A percentile compares a stretch with the other conserved stretches of the same genome.
Evolutionary conservation across 257 asterid species (phyloP).

Genomic region (Linderniella brevidens): DNA sequence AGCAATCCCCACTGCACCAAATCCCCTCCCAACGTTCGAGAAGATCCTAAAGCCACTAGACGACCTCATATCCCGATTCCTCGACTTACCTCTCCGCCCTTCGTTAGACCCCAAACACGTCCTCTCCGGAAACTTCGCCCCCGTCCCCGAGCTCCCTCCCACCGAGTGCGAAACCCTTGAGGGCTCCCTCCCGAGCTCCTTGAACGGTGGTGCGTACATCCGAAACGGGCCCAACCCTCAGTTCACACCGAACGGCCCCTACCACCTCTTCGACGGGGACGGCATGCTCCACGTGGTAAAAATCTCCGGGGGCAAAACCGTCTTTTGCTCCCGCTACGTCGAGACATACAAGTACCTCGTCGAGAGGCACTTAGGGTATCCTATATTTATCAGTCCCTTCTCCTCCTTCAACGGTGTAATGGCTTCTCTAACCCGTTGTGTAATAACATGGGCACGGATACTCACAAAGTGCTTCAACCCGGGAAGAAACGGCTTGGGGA

Average conservation of each 20-base stretch:
- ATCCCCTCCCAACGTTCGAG: no score
- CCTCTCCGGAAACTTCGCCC: conserved; percentile 23
- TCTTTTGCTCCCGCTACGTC: conserved; percentile 41
- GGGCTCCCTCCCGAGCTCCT: conserved; percentile 29
- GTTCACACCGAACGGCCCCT: conserved; percentile 28
- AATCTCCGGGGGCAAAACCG: conserved; percentile 24
- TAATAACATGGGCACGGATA: conserved; percentile 11
- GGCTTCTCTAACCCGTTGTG: conserved; percentile 16
- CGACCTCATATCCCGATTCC: conserved; percentile 7
- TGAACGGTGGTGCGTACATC: conserved; percentile 32
- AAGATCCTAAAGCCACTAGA: conserved; percentile 13
- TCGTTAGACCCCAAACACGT: conserved; percentile 21
- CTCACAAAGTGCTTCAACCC: conserved; percentile 19
- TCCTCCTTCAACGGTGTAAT: conserved; percentile 25
- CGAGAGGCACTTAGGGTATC: conserved; percentile 16
- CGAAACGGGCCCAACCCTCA: conserved; percentile 59
- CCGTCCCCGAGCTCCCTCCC: conserved; percentile 34
- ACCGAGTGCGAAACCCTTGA: conserved; percentile 23
- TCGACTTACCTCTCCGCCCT: conserved; percentile 20
- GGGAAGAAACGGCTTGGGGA: conserved; percentile 17
- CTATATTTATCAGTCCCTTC: conserved; percentile 21
- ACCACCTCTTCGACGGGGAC: conserved; percentile 37
- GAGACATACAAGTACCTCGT: conserved; percentile 21
- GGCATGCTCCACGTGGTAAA: conserved; percentile 36
- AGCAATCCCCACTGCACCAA: no score